Evolutionary conservation across 331 rosid genomes (phyloP), one percentile per base, ranked within the genome.

Genomic region (Cydonia oblonga): DNA sequence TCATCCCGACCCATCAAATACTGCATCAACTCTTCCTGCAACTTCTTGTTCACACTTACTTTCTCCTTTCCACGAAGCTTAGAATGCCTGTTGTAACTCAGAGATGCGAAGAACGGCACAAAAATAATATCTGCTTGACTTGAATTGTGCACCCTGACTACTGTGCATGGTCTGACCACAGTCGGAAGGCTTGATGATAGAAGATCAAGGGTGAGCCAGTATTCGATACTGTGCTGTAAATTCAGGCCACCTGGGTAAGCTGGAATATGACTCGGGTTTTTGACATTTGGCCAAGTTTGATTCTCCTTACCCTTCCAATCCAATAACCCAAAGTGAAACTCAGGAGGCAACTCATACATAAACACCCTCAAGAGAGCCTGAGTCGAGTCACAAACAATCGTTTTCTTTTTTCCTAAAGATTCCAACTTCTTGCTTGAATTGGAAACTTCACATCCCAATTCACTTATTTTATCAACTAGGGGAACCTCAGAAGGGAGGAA

Each of bases 151-250:
- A 91, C 97, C 79, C 96, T 89, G 72, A 91, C 78, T 58, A 85
- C 89, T 16, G 82, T 74, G 76, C 89, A 84, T 32, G 93, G 86
- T 72, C 84, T 62, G 30, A 68, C 70, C 35, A 80, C 66, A 71
- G 80, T 78, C 4, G 79, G 77, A 12, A 56, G 59, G 29, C 83
- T 73, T 5, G 96, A 89, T 0, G 87, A 83, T 16, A 95, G 72
- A 85, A 95, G 96, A 90, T 89, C 97, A 78, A 95, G 99, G 38
- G 96, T 89, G 78, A 91, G 92, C 99, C 99, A 95, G 58, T 95
- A 91, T 33, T 88, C 99, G 7, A 88, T 65, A 64, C 96, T 91
- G 71, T 95, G 99, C 80, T 95, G 99, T 56, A 89, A 86, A 82
- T 95, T 95, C 75, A 95, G 68, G 65, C 99, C 99, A 68, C 98